These are phyloP conservation scores for Nevesoporus exiguus DNA, from an alignment of 768 basidiomycete genomes.

Conservation along the genomic window DNA sequence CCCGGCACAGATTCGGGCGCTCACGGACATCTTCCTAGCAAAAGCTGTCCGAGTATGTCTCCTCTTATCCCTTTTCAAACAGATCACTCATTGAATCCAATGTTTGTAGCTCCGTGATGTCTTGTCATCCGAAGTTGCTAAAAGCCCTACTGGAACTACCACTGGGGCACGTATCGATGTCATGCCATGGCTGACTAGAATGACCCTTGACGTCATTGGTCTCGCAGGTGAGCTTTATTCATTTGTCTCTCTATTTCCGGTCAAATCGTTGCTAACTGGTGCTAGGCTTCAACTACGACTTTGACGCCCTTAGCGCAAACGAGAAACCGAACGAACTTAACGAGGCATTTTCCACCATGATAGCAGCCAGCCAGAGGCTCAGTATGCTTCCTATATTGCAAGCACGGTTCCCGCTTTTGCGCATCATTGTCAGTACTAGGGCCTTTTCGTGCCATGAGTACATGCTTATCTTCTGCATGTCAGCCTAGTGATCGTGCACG, in stretches of 20 bases:
- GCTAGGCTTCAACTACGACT: constrained; percentile 39
- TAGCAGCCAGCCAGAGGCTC: constrained; percentile 1
- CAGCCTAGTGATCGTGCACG: constrained; percentile 25
- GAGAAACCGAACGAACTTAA: constrained; percentile 29
- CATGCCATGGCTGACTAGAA: constrained; percentile 31
- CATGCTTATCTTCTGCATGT: too few species aligned
- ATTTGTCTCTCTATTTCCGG: too few species aligned
- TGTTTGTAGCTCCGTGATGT: constrained; percentile 44
- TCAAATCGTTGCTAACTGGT: too few species aligned
- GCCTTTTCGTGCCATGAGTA: too few species aligned
- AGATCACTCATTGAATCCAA: background rate
- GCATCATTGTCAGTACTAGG: too few species aligned
- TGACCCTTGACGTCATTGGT: constrained; percentile 38
- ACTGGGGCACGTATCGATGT: constrained; percentile 26
- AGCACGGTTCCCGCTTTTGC: too few species aligned
- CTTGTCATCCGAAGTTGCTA: constrained; percentile 33
- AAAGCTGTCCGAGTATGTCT: constrained; percentile 47
- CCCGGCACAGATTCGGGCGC: constrained; percentile 50
- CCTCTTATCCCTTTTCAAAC: background rate
- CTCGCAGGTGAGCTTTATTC: constrained; percentile 33
- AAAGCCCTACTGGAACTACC: constrained; percentile 13
- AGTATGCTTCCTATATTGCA: constrained; percentile 31
- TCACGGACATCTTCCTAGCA: constrained; percentile 55
- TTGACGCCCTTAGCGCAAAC: constrained; percentile 28
- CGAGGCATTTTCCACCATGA: constrained; percentile 30